These are phyloP conservation scores for Centella asiatica DNA, from an alignment of 129 eudicot genomes.

Conservation along the genomic window DNA sequence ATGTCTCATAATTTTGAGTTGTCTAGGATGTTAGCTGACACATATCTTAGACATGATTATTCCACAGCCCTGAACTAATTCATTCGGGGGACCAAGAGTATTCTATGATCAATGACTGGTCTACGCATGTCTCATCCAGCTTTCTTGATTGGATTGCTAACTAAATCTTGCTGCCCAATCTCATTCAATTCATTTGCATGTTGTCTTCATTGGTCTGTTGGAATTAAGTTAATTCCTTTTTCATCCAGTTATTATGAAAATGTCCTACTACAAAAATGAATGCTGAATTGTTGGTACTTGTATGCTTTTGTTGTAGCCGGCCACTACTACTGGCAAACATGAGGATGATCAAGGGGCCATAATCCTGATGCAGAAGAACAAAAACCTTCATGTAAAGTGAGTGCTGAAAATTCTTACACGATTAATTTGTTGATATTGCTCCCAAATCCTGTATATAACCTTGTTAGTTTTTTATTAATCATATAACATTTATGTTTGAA, in stretches of 20 bases:
- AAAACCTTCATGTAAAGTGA: slow-evolving; percentile 47
- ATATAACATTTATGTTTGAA: background rate
- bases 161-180: too few relatives aligned
- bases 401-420: slow-evolving; percentile 11
- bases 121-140: too few relatives aligned
- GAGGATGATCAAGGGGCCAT: slow-evolving; percentile 31
- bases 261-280: background rate
- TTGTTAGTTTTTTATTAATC: background rate
- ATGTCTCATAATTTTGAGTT: too few relatives aligned
- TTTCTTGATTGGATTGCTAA: too few relatives aligned
- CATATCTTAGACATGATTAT: too few relatives aligned
- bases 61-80: too few relatives aligned
- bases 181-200: too few relatives aligned
- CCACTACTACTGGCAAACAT: slow-evolving; percentile 13
- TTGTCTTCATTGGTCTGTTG: too few relatives aligned
- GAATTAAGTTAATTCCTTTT: background rate
- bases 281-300: background rate
- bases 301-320: slow-evolving; percentile 12
- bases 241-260: background rate
- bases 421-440: background rate
- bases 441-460: background rate
- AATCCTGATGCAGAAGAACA: slow-evolving; percentile 40
- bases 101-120: too few relatives aligned
- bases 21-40: too few relatives aligned
- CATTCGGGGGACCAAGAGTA: too few relatives aligned